Evolutionary conservation across 1,284 basidiomycete species (phyloP).

Genomic region (Pisolithus thermaeus): DNA sequence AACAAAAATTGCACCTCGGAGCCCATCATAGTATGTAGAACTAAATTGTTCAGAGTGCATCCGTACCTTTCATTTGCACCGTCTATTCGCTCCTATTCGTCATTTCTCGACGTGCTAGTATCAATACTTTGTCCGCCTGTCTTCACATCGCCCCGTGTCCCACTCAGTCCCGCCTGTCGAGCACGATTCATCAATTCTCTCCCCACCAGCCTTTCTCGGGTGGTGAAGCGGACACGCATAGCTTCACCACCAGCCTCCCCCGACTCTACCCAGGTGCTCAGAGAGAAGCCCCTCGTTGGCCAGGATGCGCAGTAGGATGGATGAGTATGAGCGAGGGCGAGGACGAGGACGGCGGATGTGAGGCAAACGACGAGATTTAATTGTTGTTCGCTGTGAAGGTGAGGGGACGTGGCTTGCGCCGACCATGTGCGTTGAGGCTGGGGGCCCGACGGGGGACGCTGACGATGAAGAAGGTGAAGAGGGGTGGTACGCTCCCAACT

Average conservation of each 20-base stretch:
- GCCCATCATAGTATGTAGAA: conserved; percentile 17
- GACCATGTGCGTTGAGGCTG: conserved; percentile 10
- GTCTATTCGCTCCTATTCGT: conserved; percentile 2
- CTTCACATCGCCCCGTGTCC: conserved; percentile 6
- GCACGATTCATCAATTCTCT: conserved; percentile 1
- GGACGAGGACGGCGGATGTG: conserved; percentile 30
- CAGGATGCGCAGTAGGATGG: conserved; percentile 31
- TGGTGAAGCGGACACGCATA: not conserved
- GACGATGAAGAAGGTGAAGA: conserved; percentile 25
- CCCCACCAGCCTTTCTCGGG: not conserved
- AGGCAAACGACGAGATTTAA: conserved; percentile 2
- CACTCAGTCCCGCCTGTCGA: conserved; percentile 9
- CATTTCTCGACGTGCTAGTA: too few relatives aligned
- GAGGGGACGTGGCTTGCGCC: not conserved
- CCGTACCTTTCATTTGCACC: not conserved
- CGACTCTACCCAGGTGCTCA: conserved; percentile 16
- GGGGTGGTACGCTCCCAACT: conserved; percentile 2
- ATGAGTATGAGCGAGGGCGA: conserved; percentile 61
- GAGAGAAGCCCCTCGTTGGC: conserved; percentile 28
- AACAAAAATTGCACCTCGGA: not conserved
- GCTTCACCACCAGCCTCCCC: not conserved
- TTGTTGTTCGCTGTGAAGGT: not conserved
- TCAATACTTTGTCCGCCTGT: not conserved
- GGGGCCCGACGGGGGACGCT: conserved; percentile 22
- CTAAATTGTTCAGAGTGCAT: not conserved